Evolutionary conservation across 2,329 filamentous ascomycete species (phyloP).

Genomic region (Cladosporium sp.): DNA sequence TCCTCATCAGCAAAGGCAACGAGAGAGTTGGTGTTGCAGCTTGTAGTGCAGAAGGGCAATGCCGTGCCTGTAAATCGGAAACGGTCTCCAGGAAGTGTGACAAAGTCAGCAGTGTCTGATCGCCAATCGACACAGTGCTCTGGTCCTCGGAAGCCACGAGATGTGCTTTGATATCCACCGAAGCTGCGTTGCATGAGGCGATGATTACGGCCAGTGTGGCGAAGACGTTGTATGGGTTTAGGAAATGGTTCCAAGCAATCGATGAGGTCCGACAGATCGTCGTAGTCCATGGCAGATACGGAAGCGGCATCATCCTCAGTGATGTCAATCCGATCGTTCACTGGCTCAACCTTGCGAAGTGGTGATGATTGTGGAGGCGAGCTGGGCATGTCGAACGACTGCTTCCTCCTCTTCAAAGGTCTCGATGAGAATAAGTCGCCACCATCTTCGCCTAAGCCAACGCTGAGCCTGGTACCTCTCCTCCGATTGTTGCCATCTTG

Average conservation of each 20-base stretch:
- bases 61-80: conserved; percentile 48
- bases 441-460: conserved; percentile 10
- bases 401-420: conserved; percentile 27
- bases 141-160: conserved; percentile 34
- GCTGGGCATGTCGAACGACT: conserved; percentile 35
- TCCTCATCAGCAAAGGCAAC: conserved; percentile 69
- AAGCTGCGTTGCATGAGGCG: conserved; percentile 45
- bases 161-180: conserved; percentile 38
- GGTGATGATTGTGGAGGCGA: conserved; percentile 50
- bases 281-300: conserved; percentile 23
- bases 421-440: conserved; percentile 24
- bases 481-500: conserved; percentile 40
- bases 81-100: conserved; percentile 52
- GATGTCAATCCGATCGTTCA: conserved; percentile 16
- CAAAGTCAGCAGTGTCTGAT: conserved; percentile 57
- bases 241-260: conserved; percentile 40
- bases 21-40: conserved; percentile 65
- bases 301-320: conserved; percentile 20
- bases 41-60: conserved; percentile 62
- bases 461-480: not conserved
- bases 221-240: conserved; percentile 37
- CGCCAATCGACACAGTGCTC: conserved; percentile 52
- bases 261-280: conserved; percentile 37
- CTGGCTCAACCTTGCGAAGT: conserved; percentile 35
- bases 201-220: conserved; percentile 30